A percentile compares a stretch with the other conserved stretches of the same genome.
Conservation (phyloP, 805 yeast genomes). For the Nakazawaea molendinolei region DNA sequence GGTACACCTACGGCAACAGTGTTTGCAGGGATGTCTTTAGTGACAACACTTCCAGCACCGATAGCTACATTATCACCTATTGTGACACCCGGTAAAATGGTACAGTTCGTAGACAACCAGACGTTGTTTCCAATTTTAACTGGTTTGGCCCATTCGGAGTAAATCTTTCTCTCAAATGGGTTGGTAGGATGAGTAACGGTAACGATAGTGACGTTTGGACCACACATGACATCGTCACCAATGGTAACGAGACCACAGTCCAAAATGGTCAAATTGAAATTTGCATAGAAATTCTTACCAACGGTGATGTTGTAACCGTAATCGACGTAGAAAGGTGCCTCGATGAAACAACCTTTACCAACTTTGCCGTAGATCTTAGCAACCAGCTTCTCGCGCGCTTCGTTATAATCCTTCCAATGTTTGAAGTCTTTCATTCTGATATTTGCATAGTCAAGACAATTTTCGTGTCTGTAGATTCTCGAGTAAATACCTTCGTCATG, state of each 20-base stretch:
- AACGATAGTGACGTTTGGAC: constrained; percentile 54
- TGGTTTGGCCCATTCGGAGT: constrained; percentile 49
- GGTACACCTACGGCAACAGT: constrained; percentile 62
- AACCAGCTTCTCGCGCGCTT: constrained; percentile 32
- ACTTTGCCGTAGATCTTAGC: constrained; percentile 40
- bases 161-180: constrained; percentile 33
- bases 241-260: constrained; percentile 56
- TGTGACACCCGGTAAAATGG: constrained; percentile 57
- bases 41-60: constrained; percentile 66
- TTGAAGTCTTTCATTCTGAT: constrained; percentile 29
- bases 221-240: constrained; percentile 54
- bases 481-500: constrained; percentile 21
- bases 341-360: constrained; percentile 36
- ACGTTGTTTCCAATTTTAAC: constrained; percentile 56
- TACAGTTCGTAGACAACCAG: constrained; percentile 57
- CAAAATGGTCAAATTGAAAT: constrained; percentile 48
- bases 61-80: constrained; percentile 56
- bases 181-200: constrained; percentile 65
- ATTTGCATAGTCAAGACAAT: constrained; percentile 26
- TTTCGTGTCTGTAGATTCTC: constrained; percentile 29
- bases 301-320: constrained; percentile 56
- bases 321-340: constrained; percentile 58
- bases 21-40: constrained; percentile 46
- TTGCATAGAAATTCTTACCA: constrained; percentile 55
- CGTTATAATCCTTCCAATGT: constrained; percentile 21